Evolutionary conservation across 2,329 filamentous ascomycete genomes (phyloP).

Genomic region (Leptographium wingfieldii): DNA sequence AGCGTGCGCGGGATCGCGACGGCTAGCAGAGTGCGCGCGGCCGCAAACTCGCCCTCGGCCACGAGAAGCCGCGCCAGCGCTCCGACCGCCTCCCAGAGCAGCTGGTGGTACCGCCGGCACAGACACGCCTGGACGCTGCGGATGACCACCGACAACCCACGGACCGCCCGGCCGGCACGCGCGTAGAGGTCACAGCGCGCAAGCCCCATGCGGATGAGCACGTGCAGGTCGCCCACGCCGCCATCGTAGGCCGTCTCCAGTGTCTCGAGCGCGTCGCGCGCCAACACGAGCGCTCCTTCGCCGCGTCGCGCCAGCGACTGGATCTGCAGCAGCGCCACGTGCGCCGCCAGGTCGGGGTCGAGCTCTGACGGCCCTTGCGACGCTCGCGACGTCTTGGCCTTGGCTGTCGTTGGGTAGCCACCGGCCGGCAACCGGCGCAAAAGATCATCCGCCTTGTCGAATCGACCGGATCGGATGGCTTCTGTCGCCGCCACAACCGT

Average conservation of each 20-base stretch:
- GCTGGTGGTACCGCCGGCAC: slow-evolving; percentile 52
- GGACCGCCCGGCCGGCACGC: slow-evolving; percentile 54
- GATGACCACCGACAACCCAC: slow-evolving; percentile 65
- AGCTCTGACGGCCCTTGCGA: slow-evolving; percentile 24
- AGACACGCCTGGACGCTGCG: slow-evolving; percentile 64
- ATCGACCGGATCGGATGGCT: slow-evolving; percentile 7
- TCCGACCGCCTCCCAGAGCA: slow-evolving; percentile 61
- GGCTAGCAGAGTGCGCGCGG: slow-evolving; percentile 50
- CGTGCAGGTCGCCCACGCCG: slow-evolving; percentile 37
- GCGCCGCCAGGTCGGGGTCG: slow-evolving; percentile 38
- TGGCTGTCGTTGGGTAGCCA: slow-evolving; percentile 6
- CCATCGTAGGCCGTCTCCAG: slow-evolving; percentile 11
- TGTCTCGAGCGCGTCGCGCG: slow-evolving; percentile 28
- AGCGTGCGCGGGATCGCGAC: slow-evolving; percentile 64
- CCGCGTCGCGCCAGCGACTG: slow-evolving; percentile 34
- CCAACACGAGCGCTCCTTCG: slow-evolving; percentile 2
- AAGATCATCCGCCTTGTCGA: slow-evolving; percentile 11
- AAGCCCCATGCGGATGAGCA: slow-evolving; percentile 49
- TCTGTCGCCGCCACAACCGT: slow-evolving; percentile 6
- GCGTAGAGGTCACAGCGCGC: slow-evolving; percentile 61
- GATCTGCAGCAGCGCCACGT: slow-evolving; percentile 38
- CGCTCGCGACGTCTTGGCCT: not conserved
- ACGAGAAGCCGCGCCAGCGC: slow-evolving; percentile 56
- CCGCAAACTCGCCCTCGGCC: slow-evolving; percentile 56
- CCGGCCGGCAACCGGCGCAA: slow-evolving; percentile 6